These are phyloP conservation scores for Penicillium sp. DNA, from an alignment of 2,329 filamentous ascomycete species.

Conservation along the genomic window DNA sequence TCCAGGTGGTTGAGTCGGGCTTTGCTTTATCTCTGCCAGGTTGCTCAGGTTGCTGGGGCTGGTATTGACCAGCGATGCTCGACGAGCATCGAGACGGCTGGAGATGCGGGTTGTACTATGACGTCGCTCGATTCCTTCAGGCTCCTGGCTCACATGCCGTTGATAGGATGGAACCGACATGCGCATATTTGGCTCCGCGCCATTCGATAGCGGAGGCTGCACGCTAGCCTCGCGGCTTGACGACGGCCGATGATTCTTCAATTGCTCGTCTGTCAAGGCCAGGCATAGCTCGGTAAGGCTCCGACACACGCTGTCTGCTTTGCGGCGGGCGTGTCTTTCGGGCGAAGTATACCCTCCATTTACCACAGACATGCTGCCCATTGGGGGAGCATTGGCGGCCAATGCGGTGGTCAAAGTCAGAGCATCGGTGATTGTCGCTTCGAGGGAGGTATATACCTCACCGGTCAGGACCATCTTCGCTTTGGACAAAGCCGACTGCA, in stretches of 20 bases:
- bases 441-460: constrained; percentile 76
- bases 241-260: constrained; percentile 31
- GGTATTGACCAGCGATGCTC: constrained; percentile 38
- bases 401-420: constrained; percentile 77
- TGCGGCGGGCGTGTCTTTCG: constrained; percentile 83
- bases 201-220: constrained; percentile 25
- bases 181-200: constrained; percentile 27
- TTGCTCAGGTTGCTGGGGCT: constrained; percentile 23
- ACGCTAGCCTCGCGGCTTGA: constrained; percentile 30
- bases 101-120: constrained; percentile 31
- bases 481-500: constrained; percentile 80
- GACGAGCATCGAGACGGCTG: constrained; percentile 43
- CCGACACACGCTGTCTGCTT: constrained; percentile 89
- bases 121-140: constrained; percentile 32
- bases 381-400: constrained; percentile 67
- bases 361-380: constrained; percentile 38
- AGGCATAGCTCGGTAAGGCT: constrained; percentile 91
- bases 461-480: constrained; percentile 69
- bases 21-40: constrained; percentile 19
- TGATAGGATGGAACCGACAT: constrained; percentile 36
- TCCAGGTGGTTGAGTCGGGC: constrained; percentile 18
- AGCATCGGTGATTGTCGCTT: constrained; percentile 80
- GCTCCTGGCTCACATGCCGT: constrained; percentile 42
- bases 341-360: constrained; percentile 49
- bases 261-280: constrained; percentile 68